phyloP scores from a whole-genome alignment of 192 early-diverging fungal genomes.

The Powellomyces hirtus region DNA sequence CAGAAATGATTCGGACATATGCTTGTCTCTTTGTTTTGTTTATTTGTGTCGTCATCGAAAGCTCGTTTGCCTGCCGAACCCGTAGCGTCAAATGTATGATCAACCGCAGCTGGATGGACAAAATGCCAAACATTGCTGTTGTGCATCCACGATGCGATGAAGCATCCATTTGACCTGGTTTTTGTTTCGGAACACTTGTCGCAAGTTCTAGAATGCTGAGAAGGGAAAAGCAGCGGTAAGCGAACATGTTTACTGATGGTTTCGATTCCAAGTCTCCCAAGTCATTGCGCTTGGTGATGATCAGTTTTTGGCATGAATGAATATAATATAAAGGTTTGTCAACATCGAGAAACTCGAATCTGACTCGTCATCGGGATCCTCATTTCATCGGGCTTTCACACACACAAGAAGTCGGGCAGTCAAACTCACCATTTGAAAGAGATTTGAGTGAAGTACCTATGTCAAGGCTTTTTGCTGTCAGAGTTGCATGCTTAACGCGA shows the following conservation, averaged over 20 bases:
- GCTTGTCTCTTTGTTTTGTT: conserved; percentile 31
- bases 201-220: background rate
- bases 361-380: conserved; percentile 33
- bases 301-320: conserved; percentile 32
- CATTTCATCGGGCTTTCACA: conserved; percentile 6
- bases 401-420: too few relatives aligned
- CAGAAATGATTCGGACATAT: conserved; percentile 31
- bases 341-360: conserved; percentile 31
- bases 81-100: background rate
- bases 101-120: background rate
- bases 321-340: conserved; percentile 16
- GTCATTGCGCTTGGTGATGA: background rate
- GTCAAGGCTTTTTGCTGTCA: too few relatives aligned
- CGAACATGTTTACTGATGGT: background rate
- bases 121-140: background rate
- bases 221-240: background rate
- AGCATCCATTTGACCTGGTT: background rate
- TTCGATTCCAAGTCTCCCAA: background rate
- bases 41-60: conserved; percentile 16
- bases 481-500: too few relatives aligned
- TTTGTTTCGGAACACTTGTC: background rate
- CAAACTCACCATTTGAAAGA: too few relatives aligned
- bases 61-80: background rate
- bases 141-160: background rate
- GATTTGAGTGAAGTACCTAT: too few relatives aligned